Conservation (phyloP, 495 filamentous ascomycete genomes). For the Talaromyces ruber region DNA sequence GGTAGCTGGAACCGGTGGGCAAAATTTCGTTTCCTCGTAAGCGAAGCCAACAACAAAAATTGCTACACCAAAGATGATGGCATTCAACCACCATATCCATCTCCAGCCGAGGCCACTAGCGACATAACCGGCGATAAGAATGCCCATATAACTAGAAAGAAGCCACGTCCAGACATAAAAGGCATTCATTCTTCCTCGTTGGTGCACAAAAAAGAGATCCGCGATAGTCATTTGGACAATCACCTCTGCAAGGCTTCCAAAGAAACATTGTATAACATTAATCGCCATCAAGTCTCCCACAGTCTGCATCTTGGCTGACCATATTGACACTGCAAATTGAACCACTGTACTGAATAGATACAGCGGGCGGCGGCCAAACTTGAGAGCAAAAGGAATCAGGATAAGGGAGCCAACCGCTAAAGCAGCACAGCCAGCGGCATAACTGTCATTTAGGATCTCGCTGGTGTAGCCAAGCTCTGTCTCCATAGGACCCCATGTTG, state of each 20-base stretch:
- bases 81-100: constrained; percentile 35
- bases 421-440: constrained; percentile 18
- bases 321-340: constrained; percentile 17
- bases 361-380: constrained; percentile 27
- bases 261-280: constrained; percentile 18
- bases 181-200: constrained; percentile 28
- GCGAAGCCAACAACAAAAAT: constrained; percentile 23
- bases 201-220: constrained; percentile 35
- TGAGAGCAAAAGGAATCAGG: constrained; percentile 30
- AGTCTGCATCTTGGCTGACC: constrained; percentile 17
- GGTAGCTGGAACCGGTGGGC: constrained; percentile 1
- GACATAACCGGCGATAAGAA: constrained; percentile 29
- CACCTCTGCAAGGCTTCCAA: constrained; percentile 23
- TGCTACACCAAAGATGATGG: constrained; percentile 26
- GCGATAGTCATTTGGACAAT: constrained; percentile 33
- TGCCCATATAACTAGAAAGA: constrained; percentile 20
- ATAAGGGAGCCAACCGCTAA: constrained; percentile 26
- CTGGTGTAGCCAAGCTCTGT: constrained; percentile 18
- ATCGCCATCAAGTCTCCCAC: constrained; percentile 18
- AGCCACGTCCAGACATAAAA: constrained; percentile 24
- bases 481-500: constrained; percentile 20
- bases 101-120: constrained; percentile 26
- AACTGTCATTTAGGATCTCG: constrained; percentile 20
- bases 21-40: constrained; percentile 29
- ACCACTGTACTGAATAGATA: constrained; percentile 25